phyloP scores from a whole-genome alignment of 116 monocot genomes.

The Zostera marina region DNA sequence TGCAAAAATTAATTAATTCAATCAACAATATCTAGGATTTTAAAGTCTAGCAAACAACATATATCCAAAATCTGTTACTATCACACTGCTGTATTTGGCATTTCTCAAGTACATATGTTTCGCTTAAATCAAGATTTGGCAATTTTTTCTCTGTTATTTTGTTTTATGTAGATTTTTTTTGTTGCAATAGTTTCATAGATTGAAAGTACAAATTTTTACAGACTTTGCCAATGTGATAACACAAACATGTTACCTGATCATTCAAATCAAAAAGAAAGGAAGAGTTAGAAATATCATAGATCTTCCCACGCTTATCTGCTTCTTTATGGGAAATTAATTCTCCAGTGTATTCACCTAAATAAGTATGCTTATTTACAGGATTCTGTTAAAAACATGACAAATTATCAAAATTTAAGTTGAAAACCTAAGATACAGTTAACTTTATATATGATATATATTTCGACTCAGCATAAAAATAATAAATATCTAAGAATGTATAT shows the following conservation, averaged over 20 bases:
- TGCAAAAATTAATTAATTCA: conserved; percentile 16
- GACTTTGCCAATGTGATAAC: background rate
- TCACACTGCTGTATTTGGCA: background rate
- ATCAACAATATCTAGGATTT: background rate
- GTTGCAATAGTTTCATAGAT: too few species aligned
- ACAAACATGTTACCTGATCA: conserved; percentile 55
- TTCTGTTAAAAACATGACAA: conserved; percentile 32
- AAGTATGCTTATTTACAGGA: conserved; percentile 93
- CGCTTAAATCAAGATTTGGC: too few species aligned
- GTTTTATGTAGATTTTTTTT: too few species aligned
- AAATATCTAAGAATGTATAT: too few species aligned
- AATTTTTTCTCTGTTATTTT: too few species aligned
- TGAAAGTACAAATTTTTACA: background rate
- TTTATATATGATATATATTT: too few species aligned
- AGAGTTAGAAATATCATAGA: conserved; percentile 94
- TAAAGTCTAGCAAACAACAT: background rate
- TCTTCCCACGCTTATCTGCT: conserved; percentile 99
- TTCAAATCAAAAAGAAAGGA: conserved; percentile 98
- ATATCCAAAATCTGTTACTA: background rate
- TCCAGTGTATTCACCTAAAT: conserved; percentile 98
- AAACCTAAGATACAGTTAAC: too few species aligned
- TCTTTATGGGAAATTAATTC: conserved; percentile 94
- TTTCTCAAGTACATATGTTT: background rate
- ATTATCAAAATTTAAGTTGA: background rate
- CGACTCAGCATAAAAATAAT: too few species aligned